These are phyloP conservation scores for Hygrophoropsis aurantiaca DNA, from an alignment of 768 basidiomycete species.

Conservation along the genomic window DNA sequence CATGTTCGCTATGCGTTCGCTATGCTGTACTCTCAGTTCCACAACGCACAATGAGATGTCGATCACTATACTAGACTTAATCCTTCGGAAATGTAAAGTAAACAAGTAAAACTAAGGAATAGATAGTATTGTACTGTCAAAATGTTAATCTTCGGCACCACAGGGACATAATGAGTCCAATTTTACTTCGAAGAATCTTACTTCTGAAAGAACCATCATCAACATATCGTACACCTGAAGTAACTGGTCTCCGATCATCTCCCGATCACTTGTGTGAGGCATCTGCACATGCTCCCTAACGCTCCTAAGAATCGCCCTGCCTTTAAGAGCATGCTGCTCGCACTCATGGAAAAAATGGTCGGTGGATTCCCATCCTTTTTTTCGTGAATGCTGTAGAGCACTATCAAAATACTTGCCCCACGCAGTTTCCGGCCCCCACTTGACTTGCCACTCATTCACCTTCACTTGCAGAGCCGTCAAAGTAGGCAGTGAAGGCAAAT, in stretches of 20 bases:
- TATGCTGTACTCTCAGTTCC: too few relatives aligned
- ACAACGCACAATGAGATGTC: too few relatives aligned
- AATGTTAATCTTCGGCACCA: too few relatives aligned
- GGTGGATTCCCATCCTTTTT: neutral
- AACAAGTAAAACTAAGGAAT: too few relatives aligned
- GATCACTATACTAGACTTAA: too few relatives aligned
- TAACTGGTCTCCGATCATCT: neutral
- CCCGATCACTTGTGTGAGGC: neutral
- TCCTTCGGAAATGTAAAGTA: too few relatives aligned
- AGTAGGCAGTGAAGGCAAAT: too few relatives aligned
- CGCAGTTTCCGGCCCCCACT: neutral
- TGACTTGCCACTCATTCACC: neutral
- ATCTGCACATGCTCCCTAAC: neutral
- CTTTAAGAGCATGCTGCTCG: neutral
- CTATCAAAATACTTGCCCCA: neutral
- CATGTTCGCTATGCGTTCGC: too few relatives aligned
- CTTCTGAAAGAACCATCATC: neutral
- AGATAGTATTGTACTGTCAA: too few relatives aligned
- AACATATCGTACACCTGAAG: neutral
- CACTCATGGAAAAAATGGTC: neutral
- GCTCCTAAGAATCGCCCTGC: neutral
- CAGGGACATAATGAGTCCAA: neutral
- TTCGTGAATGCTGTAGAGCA: neutral
- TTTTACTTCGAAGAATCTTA: constrained; percentile 3
- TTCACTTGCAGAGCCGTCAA: too few relatives aligned